Evolutionary conservation across 306 rosid species (phyloP), one percentile per base, ranked within the genome.

Genomic region (Cyamopsis tetragonoloba): DNA sequence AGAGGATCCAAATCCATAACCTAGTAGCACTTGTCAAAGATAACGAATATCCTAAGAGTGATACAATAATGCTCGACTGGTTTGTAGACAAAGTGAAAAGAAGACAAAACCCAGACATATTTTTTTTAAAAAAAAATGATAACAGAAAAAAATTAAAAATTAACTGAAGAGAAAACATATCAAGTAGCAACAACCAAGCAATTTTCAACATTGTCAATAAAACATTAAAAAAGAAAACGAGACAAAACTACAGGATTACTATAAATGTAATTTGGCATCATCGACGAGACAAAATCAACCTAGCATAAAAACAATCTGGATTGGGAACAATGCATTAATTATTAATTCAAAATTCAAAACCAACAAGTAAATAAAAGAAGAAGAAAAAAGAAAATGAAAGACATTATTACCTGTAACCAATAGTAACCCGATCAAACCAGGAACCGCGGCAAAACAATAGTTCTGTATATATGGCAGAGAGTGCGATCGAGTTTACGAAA

Each of bases 371-470:
- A 31, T 35, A 7, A 7, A 31, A 17, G 2, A 17, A 32, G 30
- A 30, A 1, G 11, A n/a, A 18, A 12, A 7, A 12, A 51, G 5
- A 6, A 17, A 5, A 43, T 3, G 17, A 47, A 31, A 3, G 48
- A 34, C 30, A 26, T 74, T 54, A 20, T 50, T n/a, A n/a, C n/a
- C 35, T 44, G 12, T 62, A 39, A 68, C 17, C n/a, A n/a, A n/a
- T n/a, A 28, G 50, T 62, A 43, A 51, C 51, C 75, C 35, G 80
- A 50, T 38, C 5, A 11, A 70, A 69, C 30, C 22, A 58, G 37
- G 58, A 59, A 58, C 62, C 18, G 59, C 11, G 42, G 34, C 19
- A 48, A 50, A 1, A 39, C 67, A 51, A 62, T 12, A 23, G 43
- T 56, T 9, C 1, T 17, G 27, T 11, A 11, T n/a, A n/a, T n/a